These are phyloP conservation scores for Nissolia schottii DNA, from an alignment of 306 rosid species.

Conservation along the genomic window DNA sequence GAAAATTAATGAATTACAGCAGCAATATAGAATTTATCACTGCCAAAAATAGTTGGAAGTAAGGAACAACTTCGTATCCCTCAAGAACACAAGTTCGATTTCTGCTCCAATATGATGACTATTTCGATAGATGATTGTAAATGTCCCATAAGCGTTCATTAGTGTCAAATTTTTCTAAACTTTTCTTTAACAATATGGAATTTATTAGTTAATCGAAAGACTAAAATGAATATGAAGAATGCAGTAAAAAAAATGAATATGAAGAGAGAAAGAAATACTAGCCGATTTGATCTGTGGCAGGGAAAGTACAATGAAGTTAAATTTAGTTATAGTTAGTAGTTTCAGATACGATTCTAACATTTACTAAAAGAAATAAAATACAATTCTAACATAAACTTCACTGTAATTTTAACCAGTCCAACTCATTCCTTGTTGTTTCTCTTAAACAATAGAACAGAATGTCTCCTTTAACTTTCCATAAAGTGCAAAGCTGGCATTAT, in stretches of 20 bases:
- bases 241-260: not conserved
- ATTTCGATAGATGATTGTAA: no score
- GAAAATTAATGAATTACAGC: not conserved
- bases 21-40: not conserved
- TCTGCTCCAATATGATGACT: no score
- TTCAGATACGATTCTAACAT: not conserved
- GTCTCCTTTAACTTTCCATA: constrained; percentile 26
- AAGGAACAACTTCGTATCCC: no score
- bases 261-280: no score
- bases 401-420: not conserved
- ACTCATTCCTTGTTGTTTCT: not conserved
- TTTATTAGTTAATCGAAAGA: not conserved
- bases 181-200: no score
- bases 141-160: no score
- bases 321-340: not conserved
- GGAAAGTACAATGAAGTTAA: no score
- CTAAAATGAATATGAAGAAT: not conserved
- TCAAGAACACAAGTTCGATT: no score
- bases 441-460: not conserved
- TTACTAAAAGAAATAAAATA: no score
- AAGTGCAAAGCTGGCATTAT: constrained; percentile 35
- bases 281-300: not conserved
- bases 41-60: no score
- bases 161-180: no score
- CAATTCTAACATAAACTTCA: no score